A percentile compares a stretch with the other conserved stretches of the same genome.
phyloP scores from a whole-genome alignment of 2,329 filamentous ascomycete species.

The Fusarium illudens region DNA sequence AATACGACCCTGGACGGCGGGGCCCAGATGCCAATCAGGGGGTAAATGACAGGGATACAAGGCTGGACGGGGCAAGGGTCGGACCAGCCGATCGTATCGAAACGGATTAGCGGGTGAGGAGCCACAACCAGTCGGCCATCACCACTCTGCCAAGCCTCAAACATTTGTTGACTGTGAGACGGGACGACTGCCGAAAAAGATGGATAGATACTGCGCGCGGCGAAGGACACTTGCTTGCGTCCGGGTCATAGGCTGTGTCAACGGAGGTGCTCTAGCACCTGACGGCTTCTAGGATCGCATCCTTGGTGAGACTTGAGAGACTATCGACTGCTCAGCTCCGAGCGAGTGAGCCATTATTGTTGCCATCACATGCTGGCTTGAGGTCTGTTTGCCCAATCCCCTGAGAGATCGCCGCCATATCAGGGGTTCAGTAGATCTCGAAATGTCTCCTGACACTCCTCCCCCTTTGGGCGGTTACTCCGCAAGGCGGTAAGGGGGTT shows the following conservation, averaged over 20 bases:
- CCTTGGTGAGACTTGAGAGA: slow-evolving; percentile 20
- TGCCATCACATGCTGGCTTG: slow-evolving; percentile 19
- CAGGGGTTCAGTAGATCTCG: slow-evolving; percentile 34
- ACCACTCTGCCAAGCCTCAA: slow-evolving; percentile 34
- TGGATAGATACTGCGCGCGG: slow-evolving; percentile 17
- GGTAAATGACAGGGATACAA: slow-evolving; percentile 32
- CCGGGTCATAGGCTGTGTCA: slow-evolving; percentile 11
- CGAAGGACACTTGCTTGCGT: slow-evolving; percentile 5
- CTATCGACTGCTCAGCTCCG: slow-evolving; percentile 21
- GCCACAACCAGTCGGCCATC: slow-evolving; percentile 36
- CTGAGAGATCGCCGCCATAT: slow-evolving; percentile 24
- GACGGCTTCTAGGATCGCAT: slow-evolving; percentile 5
- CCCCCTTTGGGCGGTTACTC: slow-evolving; percentile 22
- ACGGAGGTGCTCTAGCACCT: slow-evolving; percentile 5
- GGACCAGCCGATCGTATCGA: slow-evolving; percentile 31
- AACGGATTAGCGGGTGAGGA: slow-evolving; percentile 34
- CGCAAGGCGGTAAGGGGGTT: slow-evolving; percentile 13
- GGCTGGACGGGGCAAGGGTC: slow-evolving; percentile 30
- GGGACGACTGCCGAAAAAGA: slow-evolving; percentile 19
- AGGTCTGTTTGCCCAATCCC: slow-evolving; percentile 28
- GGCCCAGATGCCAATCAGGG: slow-evolving; percentile 40
- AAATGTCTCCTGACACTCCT: slow-evolving; percentile 29
- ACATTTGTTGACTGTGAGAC: slow-evolving; percentile 34
- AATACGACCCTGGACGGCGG: slow-evolving; percentile 27
- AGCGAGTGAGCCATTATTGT: slow-evolving; percentile 14